Conservation (phyloP, 2,329 filamentous ascomycete species). For the Cercospora janseana region DNA sequence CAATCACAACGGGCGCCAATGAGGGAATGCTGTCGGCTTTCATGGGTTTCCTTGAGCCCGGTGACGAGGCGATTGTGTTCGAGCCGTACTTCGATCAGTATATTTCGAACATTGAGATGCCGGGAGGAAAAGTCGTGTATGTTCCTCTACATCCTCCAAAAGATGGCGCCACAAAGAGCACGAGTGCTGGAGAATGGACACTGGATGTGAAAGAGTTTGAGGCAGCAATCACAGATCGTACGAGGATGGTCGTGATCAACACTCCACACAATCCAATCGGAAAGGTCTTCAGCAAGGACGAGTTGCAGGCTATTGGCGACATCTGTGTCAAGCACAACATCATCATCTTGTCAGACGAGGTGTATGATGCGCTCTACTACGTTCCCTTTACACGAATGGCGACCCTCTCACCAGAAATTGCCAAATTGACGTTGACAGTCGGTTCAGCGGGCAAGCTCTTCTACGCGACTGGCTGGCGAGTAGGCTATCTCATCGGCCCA, state of each 20-base stretch:
- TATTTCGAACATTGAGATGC: constrained; percentile 98
- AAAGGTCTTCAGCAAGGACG: constrained; percentile 84
- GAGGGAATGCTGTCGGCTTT: constrained; percentile 95
- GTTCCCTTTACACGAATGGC: constrained; percentile 91
- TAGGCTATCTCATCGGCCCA: constrained; percentile 90
- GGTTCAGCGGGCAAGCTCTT: constrained; percentile 98
- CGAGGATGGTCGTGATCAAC: constrained; percentile 94
- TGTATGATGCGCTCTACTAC: constrained; percentile 95
- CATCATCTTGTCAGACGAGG: constrained; percentile 65
- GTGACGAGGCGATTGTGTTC: constrained; percentile 96
- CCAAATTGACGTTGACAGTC: constrained; percentile 83
- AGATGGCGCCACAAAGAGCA: constrained; percentile 74
- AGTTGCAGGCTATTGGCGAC: constrained; percentile 80
- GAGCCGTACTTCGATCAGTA: constrained; percentile 99
- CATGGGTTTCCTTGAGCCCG: constrained; percentile 93
- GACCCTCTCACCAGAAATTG: constrained; percentile 86
- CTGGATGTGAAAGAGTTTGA: constrained; percentile 82
- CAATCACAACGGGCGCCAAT: constrained; percentile 88
- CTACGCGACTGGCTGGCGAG: constrained; percentile 95
- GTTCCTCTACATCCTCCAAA: constrained; percentile 89
- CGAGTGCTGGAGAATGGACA: constrained; percentile 83
- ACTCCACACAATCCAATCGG: constrained; percentile 92
- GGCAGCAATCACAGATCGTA: constrained; percentile 75
- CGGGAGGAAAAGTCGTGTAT: constrained; percentile 90
- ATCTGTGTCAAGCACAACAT: constrained; percentile 90